These are phyloP conservation scores for Barnettozyma botsteinii DNA, from an alignment of 805 yeast species.

Conservation along the genomic window DNA sequence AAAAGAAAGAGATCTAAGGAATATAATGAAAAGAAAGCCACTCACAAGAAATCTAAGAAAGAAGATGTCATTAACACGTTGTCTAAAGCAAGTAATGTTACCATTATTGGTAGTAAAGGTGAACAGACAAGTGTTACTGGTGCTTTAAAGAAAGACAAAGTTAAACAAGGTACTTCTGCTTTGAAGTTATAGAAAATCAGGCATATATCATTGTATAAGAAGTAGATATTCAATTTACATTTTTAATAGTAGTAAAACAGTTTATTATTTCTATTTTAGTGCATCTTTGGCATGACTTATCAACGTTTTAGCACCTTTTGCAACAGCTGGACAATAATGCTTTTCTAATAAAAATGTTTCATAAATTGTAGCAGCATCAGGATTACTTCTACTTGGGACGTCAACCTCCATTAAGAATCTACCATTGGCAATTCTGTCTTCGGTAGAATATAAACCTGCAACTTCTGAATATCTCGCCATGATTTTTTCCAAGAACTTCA, in stretches of 20 bases:
- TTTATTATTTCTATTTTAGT: slow-evolving; percentile 3
- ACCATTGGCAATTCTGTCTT: slow-evolving; percentile 84
- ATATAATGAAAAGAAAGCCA: slow-evolving; percentile 30
- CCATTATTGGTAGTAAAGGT: slow-evolving; percentile 73
- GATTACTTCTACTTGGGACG: slow-evolving; percentile 69
- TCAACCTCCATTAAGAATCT: slow-evolving; percentile 58
- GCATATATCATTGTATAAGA: background rate
- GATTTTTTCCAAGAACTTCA: slow-evolving; percentile 74
- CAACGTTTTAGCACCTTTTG: slow-evolving; percentile 51
- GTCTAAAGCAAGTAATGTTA: slow-evolving; percentile 66
- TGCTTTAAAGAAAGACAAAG: slow-evolving; percentile 44
- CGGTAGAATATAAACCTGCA: slow-evolving; percentile 76
- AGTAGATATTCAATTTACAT: too few relatives aligned
- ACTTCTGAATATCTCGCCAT: slow-evolving; percentile 65
- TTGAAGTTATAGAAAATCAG: slow-evolving; percentile 19
- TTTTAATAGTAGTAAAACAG: too few relatives aligned
- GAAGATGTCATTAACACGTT: slow-evolving; percentile 66
- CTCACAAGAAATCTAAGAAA: slow-evolving; percentile 46
- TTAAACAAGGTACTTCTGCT: slow-evolving; percentile 19
- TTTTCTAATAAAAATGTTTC: slow-evolving; percentile 72
- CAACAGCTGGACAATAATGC: slow-evolving; percentile 81
- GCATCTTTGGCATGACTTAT: slow-evolving; percentile 17
- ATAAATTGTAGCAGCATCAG: slow-evolving; percentile 89
- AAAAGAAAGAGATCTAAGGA: slow-evolving; percentile 73
- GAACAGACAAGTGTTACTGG: slow-evolving; percentile 70